Percentiles rank a stretch among this genome's conserved stretches.
Conservation (phyloP, 2,329 filamentous ascomycete species). For the Sclerotinia spermophila region DNA sequence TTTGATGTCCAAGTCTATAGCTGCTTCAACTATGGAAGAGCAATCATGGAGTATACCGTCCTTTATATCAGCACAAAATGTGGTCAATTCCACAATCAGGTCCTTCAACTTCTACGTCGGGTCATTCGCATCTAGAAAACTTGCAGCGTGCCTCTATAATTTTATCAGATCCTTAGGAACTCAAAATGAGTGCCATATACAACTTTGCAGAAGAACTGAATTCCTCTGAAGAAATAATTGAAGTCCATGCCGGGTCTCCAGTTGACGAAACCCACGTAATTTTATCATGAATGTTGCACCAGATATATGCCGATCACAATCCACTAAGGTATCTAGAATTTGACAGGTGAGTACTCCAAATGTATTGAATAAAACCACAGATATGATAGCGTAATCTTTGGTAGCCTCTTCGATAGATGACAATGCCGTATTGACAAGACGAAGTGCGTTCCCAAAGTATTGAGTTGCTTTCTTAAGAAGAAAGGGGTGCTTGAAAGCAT, state of each 20-base stretch:
- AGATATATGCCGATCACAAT: background rate
- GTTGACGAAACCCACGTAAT: background rate
- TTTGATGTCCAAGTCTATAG: background rate
- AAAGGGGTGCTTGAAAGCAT: background rate
- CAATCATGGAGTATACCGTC: background rate
- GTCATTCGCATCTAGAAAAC: background rate
- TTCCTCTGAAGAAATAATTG: background rate
- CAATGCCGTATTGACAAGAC: background rate
- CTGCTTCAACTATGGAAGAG: background rate
- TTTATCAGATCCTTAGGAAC: background rate
- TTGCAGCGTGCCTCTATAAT: background rate
- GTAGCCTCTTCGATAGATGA: background rate
- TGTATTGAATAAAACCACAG: background rate
- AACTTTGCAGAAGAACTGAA: background rate
- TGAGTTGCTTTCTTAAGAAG: background rate
- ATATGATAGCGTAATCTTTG: background rate
- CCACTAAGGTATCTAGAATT: background rate
- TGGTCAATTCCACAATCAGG: background rate
- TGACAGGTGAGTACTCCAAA: background rate
- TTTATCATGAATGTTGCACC: background rate
- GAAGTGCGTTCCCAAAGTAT: background rate
- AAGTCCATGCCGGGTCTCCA: background rate
- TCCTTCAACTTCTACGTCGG: background rate
- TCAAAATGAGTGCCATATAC: background rate
- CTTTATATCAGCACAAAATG: background rate